Evolutionary conservation across 345 rosid species (phyloP).

Genomic region (Populus tremula): DNA sequence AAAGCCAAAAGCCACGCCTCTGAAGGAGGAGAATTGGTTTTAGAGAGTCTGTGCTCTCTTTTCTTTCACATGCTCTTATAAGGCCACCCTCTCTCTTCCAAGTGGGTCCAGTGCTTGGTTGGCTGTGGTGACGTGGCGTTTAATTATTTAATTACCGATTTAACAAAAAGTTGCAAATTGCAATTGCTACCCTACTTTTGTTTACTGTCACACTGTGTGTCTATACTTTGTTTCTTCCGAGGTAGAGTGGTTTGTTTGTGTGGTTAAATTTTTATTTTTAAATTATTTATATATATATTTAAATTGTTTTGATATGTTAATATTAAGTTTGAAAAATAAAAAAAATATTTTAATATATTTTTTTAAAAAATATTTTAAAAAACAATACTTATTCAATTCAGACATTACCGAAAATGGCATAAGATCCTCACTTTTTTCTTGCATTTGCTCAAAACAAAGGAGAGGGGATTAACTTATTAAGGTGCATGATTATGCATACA

Average conservation of each 20-base stretch:
- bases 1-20: slow-evolving; percentile 60
- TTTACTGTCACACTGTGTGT: slow-evolving; percentile 4
- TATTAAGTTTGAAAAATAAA: too few species aligned
- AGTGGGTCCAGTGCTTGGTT: slow-evolving; percentile 30
- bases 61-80: slow-evolving; percentile 33
- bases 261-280: too few species aligned
- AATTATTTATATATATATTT: too few species aligned
- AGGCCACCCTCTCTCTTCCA: slow-evolving; percentile 19
- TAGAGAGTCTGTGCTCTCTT: slow-evolving; percentile 9
- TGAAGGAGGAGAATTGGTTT: slow-evolving; percentile 22
- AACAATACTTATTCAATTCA: too few species aligned
- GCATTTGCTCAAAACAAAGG: slow-evolving; percentile 27
- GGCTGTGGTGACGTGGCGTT: slow-evolving; percentile 33
- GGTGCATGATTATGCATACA: slow-evolving; percentile 15
- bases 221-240: slow-evolving; percentile 7
- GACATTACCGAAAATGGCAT: too few species aligned
- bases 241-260: slow-evolving; percentile 25
- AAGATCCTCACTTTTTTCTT: slow-evolving; percentile 49
- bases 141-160: slow-evolving; percentile 5
- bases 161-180: background rate
- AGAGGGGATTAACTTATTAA: slow-evolving; percentile 4
- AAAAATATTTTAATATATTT: too few species aligned
- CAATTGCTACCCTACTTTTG: background rate
- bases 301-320: slow-evolving; percentile 6
- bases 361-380: too few species aligned